Percentiles rank a stretch among this genome's conserved stretches.
These are phyloP conservation scores for Neohortaea acidophila DNA, from an alignment of 495 filamentous ascomycete genomes.

Conservation along the genomic window DNA sequence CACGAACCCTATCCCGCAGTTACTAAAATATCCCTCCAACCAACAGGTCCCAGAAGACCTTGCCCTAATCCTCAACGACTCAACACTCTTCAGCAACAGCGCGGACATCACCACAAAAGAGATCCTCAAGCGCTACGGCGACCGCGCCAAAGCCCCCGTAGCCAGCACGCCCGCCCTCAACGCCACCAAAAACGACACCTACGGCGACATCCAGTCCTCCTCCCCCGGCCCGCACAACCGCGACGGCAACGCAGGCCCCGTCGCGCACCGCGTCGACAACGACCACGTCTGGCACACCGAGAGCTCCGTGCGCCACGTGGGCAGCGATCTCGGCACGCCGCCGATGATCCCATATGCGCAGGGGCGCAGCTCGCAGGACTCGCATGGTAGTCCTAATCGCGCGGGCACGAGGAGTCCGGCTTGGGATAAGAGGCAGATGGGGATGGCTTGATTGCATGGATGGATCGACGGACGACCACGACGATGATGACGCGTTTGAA, in stretches of 20 bases:
- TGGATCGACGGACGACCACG: no score
- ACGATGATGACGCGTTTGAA: no score
- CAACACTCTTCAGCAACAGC: constrained; percentile 59
- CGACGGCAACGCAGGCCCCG: neutral
- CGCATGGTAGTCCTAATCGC: constrained; percentile 11
- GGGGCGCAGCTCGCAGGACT: constrained; percentile 1
- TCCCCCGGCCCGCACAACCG: constrained; percentile 2
- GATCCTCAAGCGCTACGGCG: constrained; percentile 43
- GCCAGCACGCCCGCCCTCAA: constrained; percentile 6
- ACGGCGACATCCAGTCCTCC: constrained; percentile 4
- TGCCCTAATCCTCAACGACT: constrained; percentile 68
- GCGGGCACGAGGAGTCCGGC: constrained; percentile 4
- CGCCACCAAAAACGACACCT: neutral
- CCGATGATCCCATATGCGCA: constrained; percentile 11
- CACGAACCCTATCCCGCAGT: neutral
- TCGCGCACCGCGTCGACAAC: constrained; percentile 13
- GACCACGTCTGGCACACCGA: constrained; percentile 19
- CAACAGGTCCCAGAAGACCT: constrained; percentile 80
- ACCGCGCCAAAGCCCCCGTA: constrained; percentile 14
- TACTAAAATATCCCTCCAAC: neutral
- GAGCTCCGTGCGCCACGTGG: constrained; percentile 19
- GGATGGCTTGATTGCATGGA: constrained; percentile 1
- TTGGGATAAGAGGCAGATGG: constrained; percentile 14
- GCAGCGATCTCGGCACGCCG: constrained; percentile 5
- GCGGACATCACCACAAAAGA: constrained; percentile 92